These are phyloP conservation scores for Fusarium xylarioides DNA, from an alignment of 2,329 filamentous ascomycete species.

Conservation along the genomic window DNA sequence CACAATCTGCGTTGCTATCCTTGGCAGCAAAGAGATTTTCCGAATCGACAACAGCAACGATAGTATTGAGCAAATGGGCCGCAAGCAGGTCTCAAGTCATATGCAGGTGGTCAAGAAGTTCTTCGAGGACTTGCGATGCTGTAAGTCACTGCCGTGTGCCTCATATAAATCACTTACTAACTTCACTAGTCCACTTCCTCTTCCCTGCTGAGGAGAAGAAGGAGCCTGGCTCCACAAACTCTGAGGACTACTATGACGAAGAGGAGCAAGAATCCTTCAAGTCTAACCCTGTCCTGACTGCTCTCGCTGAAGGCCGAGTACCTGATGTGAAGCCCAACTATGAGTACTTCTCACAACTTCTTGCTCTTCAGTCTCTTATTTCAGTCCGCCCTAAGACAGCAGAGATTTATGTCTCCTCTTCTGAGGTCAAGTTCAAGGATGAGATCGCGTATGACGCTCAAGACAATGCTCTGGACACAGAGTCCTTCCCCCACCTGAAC, in stretches of 20 bases:
- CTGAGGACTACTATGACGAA: constrained; percentile 59
- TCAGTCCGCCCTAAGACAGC: constrained; percentile 65
- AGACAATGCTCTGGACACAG: constrained; percentile 53
- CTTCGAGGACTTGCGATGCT: constrained; percentile 69
- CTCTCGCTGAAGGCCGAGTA: constrained; percentile 65
- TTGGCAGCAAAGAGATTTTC: constrained; percentile 55
- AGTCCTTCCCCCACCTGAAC: constrained; percentile 65
- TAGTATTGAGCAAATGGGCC: constrained; percentile 58
- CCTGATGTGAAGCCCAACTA: constrained; percentile 69
- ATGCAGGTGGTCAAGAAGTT: constrained; percentile 77
- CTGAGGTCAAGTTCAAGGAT: constrained; percentile 60
- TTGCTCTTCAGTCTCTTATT: constrained; percentile 63
- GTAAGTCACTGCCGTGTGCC: constrained; percentile 55
- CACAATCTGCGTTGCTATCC: constrained; percentile 50
- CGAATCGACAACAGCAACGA: constrained; percentile 55
- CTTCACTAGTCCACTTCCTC: constrained; percentile 64
- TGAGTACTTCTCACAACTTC: constrained; percentile 67
- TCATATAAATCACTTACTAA: constrained; percentile 4
- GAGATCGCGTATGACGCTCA: constrained; percentile 57
- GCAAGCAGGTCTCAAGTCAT: constrained; percentile 75
- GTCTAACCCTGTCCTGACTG: constrained; percentile 70
- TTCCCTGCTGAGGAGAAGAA: constrained; percentile 66
- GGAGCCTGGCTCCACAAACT: constrained; percentile 69
- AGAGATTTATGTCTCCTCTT: constrained; percentile 67
- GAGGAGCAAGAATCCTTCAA: constrained; percentile 66